Base-by-base conservation (phyloP, 2,329 filamentous ascomycete species). In the Peltaster fructicola region DNA sequence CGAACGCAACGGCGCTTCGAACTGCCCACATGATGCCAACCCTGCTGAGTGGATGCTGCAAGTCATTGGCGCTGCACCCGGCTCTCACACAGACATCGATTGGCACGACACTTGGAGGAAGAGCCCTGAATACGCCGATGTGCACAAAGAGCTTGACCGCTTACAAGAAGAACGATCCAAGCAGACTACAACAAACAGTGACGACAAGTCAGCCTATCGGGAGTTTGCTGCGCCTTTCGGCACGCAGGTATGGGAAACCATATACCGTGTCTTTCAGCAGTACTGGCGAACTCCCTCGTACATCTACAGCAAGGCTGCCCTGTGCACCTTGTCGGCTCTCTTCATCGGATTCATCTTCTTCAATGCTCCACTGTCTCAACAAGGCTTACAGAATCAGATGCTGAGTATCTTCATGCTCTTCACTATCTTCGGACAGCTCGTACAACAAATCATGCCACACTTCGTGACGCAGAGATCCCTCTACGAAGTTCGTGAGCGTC, bases 231-330 rank as follows among this genome's bases (percentile, higher is more conserved):
- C 79, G 4, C 68, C 76, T 0, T 80, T 90, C 45, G 42, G 37
- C 19, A 43, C 57, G 6, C 82, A 92, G 50, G 55, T 85, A 20
- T 55, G 52, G 28, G 62, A 73, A 43, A 77, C 80, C 29, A 63
- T 68, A 10, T 48, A 64, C 36, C 79, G 82, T 41, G 75, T 88
- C 14, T 88, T 88, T 59, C 68, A 84, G 45, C 81, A 91, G 49
- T 90, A 88, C 63, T 91, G 82, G 81, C 76, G 82, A 31, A 84
- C 73, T 1, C 82, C 82, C 0, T 65, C 72, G 4, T 91, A 91
- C 57, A 84, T 92, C 50, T 90, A 85, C 57, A 73, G 77, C 41
- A 91, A 91, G 59, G 47, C 62, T 1, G 56, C 63, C 2, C 69
- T 90, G 10, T 80, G 73, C 44, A 54, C 65, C 13, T 51, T 71